phyloP scores from a whole-genome alignment of 352 stramenopile species.

The Globisporangium carolinianum region DNA sequence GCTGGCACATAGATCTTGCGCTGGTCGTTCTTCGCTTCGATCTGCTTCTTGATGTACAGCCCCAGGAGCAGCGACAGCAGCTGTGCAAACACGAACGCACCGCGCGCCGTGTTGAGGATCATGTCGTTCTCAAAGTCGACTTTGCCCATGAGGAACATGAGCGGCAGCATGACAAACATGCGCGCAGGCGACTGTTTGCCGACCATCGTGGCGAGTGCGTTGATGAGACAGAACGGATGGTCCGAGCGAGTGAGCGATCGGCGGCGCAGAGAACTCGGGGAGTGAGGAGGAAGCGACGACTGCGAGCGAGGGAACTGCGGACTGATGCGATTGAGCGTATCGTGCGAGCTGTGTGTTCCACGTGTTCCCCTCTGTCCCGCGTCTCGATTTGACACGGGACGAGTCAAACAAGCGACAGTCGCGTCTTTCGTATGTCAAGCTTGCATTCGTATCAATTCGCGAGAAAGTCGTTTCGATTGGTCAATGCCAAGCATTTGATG shows the following conservation, averaged over 20 bases:
- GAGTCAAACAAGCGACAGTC: background rate
- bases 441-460: no score
- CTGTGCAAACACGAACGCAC: conserved; percentile 59
- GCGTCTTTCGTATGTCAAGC: no score
- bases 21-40: conserved; percentile 68
- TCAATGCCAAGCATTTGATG: no score
- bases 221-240: background rate
- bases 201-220: conserved; percentile 17
- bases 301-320: background rate
- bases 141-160: conserved; percentile 85
- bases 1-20: conserved; percentile 74
- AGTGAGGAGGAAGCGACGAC: background rate
- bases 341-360: background rate
- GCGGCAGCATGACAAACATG: conserved; percentile 79
- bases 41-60: conserved; percentile 67
- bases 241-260: background rate
- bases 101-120: conserved; percentile 58
- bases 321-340: background rate
- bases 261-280: background rate
- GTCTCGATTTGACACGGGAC: background rate
- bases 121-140: conserved; percentile 75
- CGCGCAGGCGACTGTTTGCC: conserved; percentile 67
- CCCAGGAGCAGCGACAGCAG: conserved; percentile 48
- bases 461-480: no score
- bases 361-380: background rate